Evolutionary conservation across 495 filamentous ascomycete genomes (phyloP), one percentile per base, ranked within the genome.

Genomic region (Hapsidospora chrysogenum): DNA sequence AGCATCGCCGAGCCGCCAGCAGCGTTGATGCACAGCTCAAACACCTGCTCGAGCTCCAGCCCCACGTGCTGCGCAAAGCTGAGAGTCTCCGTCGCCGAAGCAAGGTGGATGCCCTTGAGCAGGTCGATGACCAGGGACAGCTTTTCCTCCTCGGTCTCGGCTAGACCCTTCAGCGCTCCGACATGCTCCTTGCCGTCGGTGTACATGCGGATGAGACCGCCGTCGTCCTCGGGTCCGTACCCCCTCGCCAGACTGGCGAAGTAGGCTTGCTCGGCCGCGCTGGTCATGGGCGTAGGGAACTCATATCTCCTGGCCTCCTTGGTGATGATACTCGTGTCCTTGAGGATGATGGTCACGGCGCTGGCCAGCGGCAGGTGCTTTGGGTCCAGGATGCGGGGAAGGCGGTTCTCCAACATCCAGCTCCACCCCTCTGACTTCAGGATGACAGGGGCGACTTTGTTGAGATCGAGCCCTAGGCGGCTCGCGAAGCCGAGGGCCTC

Each of bases 331-430:
- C 72, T 63, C 32, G 76, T 74, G 56, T 89, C 82, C 56, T 89
- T 89, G 18, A 78, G 46, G 38, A 89, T 86, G 47, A 86, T 86
- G 18, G 64, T 70, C 43, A 84, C 48, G 2, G 81, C 80, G 47
- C 74, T 79, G 19, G 73, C 74, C 6, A 79, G 57, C 31, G 70
- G 68, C 58, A 74, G 68, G 41, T 78, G 77, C 41, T 72, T 58
- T 4, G 72, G 70, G 23, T 26, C 23, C 39, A 86, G 42, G 65
- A 85, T 80, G 34, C 76, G 64, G 35, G 73, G 69, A 3, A 71
- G 62, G 10, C 81, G 66, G 51, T 89, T 76, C 49, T 76, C 76
- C 57, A 84, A 81, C 78, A 86, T 85, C 76, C 78, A 89, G 41
- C 72, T 77, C 59, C 67, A 72, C 21, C 64, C 72, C n/a, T 73